Conservation (phyloP, 75 land plant species). For the Sequoia sempervirens region DNA sequence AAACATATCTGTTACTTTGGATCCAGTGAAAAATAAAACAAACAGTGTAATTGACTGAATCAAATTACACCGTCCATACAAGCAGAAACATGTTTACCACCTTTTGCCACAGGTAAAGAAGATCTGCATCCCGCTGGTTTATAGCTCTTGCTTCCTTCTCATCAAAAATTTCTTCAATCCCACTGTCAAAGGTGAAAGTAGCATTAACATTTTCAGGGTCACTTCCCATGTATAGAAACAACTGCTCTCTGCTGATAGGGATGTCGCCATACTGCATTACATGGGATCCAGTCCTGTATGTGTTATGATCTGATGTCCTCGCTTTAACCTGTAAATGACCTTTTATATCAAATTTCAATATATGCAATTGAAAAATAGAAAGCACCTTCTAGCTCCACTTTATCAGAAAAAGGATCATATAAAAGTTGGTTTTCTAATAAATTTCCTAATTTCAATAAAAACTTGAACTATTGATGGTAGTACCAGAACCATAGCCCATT, state of each 20-base stretch:
- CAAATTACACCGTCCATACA: not conserved
- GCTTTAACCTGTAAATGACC: slow-evolving; percentile 50
- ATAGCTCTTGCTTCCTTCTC: slow-evolving; percentile 19
- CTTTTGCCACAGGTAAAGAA: slow-evolving; percentile 83
- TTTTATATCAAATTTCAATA: not conserved
- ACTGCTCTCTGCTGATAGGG: slow-evolving; percentile 32
- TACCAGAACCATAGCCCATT: no score
- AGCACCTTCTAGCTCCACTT: not conserved
- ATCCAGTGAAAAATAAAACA: not conserved
- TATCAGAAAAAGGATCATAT: not conserved
- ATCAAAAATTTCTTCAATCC: slow-evolving; percentile 8
- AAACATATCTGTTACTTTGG: not conserved
- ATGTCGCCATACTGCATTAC: slow-evolving; percentile 83
- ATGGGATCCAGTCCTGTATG: slow-evolving; percentile 68
- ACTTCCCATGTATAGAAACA: slow-evolving; percentile 61
- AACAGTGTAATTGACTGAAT: not conserved
- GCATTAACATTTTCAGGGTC: slow-evolving; percentile 73
- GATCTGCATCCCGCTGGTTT: slow-evolving; percentile 86
- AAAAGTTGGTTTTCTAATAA: not conserved
- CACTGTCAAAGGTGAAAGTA: slow-evolving; percentile 36
- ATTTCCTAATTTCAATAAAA: not conserved
- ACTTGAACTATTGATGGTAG: not conserved
- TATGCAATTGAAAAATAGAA: not conserved
- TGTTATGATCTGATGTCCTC: slow-evolving; percentile 54
- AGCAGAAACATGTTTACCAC: slow-evolving; percentile 19